These are phyloP conservation scores for Plantago elongata DNA, from an alignment of 257 asterid genomes.

Conservation along the genomic window DNA sequence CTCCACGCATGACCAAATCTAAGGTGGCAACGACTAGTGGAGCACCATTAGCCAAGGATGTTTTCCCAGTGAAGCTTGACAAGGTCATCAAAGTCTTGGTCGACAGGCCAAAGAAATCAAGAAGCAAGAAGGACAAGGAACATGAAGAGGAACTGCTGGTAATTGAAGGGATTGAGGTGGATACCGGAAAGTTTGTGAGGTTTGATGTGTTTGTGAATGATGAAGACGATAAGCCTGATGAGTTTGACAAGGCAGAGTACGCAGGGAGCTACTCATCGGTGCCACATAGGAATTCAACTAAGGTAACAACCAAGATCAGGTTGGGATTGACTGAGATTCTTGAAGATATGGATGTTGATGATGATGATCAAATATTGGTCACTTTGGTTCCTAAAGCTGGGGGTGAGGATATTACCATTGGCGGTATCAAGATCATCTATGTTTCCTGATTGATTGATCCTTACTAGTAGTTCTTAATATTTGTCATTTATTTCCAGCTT, in stretches of 20 bases:
- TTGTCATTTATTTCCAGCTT: too few relatives aligned
- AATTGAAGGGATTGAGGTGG: conserved; percentile 37
- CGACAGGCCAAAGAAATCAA: conserved; percentile 33
- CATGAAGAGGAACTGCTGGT: conserved; percentile 35
- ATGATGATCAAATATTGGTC: conserved; percentile 40
- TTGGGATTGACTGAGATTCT: conserved; percentile 34
- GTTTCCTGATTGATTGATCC: conserved; percentile 6
- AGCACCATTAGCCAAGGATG: conserved; percentile 5
- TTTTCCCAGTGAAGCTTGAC: conserved; percentile 37
- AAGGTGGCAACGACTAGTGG: conserved; percentile 18
- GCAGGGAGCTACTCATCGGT: conserved; percentile 38
- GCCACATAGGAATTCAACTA: conserved; percentile 31
- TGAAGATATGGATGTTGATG: conserved; percentile 42
- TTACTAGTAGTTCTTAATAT: too few relatives aligned
- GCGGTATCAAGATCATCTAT: conserved; percentile 39
- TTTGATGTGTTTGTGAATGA: conserved; percentile 48
- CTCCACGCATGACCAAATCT: conserved; percentile 24
- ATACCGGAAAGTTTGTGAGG: conserved; percentile 23
- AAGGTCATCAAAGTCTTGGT: conserved; percentile 39
- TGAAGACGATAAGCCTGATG: conserved; percentile 31
- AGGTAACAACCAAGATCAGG: conserved; percentile 19
- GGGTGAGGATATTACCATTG: conserved; percentile 30
- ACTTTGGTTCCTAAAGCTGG: conserved; percentile 37
- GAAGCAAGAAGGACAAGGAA: conserved; percentile 29
- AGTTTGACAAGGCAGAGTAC: conserved; percentile 41